Base-by-base conservation (phyloP, 2,329 filamentous ascomycete genomes). In the Volutella citrinella region DNA sequence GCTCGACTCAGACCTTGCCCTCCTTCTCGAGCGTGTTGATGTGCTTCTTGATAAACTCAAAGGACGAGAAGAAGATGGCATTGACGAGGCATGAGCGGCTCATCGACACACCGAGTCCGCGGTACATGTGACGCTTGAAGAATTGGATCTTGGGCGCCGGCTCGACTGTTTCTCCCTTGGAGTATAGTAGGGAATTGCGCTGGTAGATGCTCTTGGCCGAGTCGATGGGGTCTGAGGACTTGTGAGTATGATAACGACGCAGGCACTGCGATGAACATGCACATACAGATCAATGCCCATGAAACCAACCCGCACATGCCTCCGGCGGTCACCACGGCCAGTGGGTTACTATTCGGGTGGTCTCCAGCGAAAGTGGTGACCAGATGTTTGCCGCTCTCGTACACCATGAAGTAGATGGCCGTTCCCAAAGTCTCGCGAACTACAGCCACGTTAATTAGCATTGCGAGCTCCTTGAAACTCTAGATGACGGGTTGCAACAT, bases 161-260 rank as follows among this genome's bases (percentile, higher is more conserved):
- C 42, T 79, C 74, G 19, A 82, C 77, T 33, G 63, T 73, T 48
- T 83, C 69, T n/a, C 79, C 79, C 48, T 74, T 76, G 19, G 79
- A 76, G 48, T 81, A 79, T 40, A 84, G 78, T 17, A 93, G 73
- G 26, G 86, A 83, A 48, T 89, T 87, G 28, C 87, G 80, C 57
- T 94, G 87, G 56, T 91, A 94, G 38, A 87, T 84, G 52, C 82
- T 88, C 65, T 93, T 93, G 31, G 84, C 84, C 7, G 85, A 87
- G 59, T 93, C 87, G 45, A 91, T 84, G 5, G 80, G 80, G 55
- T 80, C 76, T 79, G 40, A 13, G 19, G 10, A 14, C 10, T 28
- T 21, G 9, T 19, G 35, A 43, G 30, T 45, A 19, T 45, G 42
- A 19, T 6, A 32, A 21, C 17, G 18, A 7, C 16, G 16, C 5